These are phyloP conservation scores for Davidsoniella virescens DNA, from an alignment of 2,329 filamentous ascomycete genomes.

Conservation along the genomic window DNA sequence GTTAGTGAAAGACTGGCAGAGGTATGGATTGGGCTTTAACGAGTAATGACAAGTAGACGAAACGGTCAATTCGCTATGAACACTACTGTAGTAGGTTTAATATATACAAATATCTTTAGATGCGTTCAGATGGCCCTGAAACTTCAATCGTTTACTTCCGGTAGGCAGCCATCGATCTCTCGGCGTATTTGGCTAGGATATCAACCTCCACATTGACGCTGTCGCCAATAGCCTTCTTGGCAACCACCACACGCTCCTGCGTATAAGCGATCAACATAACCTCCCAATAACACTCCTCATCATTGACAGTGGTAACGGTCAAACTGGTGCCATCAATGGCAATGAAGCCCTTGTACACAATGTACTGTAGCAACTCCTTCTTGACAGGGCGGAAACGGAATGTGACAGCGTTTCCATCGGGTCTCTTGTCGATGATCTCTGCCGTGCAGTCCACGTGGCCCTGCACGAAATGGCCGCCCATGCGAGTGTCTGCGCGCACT, in stretches of 20 bases:
- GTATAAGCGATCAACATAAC: constrained; percentile 97
- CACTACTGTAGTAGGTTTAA: neutral
- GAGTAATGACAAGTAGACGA: constrained; percentile 15
- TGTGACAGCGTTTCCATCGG: constrained; percentile 80
- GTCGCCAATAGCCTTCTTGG: constrained; percentile 61
- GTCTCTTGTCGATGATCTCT: constrained; percentile 51
- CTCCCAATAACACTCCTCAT: constrained; percentile 71
- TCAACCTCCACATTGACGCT: constrained; percentile 88
- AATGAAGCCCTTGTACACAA: constrained; percentile 93
- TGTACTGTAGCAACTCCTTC: constrained; percentile 57
- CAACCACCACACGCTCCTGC: constrained; percentile 77
- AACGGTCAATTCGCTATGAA: constrained; percentile 14
- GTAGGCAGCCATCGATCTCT: constrained; percentile 77
- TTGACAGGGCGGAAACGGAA: constrained; percentile 66
- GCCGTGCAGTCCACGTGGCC: constrained; percentile 91
- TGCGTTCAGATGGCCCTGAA: neutral
- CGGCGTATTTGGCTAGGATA: constrained; percentile 69
- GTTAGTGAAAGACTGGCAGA: constrained; percentile 56
- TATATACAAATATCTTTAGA: constrained; percentile 4
- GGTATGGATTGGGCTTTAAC: constrained; percentile 37
- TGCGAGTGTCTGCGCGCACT: constrained; percentile 76
- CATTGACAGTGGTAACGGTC: constrained; percentile 76
- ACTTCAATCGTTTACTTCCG: constrained; percentile 3
- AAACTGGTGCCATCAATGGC: constrained; percentile 88
- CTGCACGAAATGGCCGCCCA: constrained; percentile 97